Conservation (phyloP, 305 asterid species). For the Ruellia speciosa region DNA sequence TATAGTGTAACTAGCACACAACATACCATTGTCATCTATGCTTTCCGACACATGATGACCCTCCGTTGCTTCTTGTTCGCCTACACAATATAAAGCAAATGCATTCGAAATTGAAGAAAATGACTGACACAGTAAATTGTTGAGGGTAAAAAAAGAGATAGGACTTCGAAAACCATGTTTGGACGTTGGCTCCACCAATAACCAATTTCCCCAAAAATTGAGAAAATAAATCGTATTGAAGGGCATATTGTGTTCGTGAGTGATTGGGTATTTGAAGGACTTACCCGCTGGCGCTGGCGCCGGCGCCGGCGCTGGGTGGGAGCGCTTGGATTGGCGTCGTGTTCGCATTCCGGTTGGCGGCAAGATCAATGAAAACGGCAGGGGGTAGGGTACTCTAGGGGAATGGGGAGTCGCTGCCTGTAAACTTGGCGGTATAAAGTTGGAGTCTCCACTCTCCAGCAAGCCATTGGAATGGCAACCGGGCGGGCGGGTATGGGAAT, state of each 20-base stretch:
- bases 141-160: no score
- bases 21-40: conserved; percentile 46
- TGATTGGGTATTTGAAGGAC: no score
- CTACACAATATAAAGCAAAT: conserved; percentile 24
- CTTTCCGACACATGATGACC: conserved; percentile 23
- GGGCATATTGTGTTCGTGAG: no score
- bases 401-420: background rate
- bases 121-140: background rate
- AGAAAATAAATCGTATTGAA: no score
- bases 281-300: no score
- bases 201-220: no score
- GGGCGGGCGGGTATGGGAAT: no score
- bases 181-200: no score
- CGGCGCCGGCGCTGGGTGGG: conserved; percentile 7
- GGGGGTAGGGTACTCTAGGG: background rate
- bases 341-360: conserved; percentile 38
- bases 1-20: conserved; percentile 7
- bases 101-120: background rate
- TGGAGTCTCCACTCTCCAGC: no score
- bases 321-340: conserved; percentile 44
- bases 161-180: no score
- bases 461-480: no score
- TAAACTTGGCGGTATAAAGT: conserved; percentile 24
- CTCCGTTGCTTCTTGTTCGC: conserved; percentile 27
- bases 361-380: background rate